Conservation (phyloP, 2,329 filamentous ascomycete species). For the Kalmusia sp. region DNA sequence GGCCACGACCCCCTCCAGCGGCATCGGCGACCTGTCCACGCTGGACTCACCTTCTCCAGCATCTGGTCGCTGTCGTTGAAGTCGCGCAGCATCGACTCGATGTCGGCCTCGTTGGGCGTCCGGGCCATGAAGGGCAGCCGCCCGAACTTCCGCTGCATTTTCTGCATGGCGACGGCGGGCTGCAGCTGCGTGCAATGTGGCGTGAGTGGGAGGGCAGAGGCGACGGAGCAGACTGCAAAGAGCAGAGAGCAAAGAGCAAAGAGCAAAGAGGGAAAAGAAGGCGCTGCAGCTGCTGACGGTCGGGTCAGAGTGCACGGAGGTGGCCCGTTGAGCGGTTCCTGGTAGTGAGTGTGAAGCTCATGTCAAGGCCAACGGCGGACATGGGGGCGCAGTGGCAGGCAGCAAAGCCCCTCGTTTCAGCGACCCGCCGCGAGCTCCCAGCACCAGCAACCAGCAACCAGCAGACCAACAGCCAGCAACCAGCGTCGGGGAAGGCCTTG, state of each 20-base stretch:
- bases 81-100: constrained; percentile 76
- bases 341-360: constrained; percentile 8
- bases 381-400: constrained; percentile 16
- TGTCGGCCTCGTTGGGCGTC: constrained; percentile 77
- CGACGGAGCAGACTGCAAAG: too few species aligned
- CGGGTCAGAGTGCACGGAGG: constrained; percentile 2
- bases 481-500: too few species aligned
- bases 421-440: constrained; percentile 8
- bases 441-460: too few species aligned
- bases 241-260: too few species aligned
- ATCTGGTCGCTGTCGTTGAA: constrained; percentile 82
- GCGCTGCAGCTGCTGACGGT: constrained; percentile 4
- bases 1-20: not conserved
- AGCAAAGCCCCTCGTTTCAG: constrained; percentile 30
- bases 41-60: constrained; percentile 68
- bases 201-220: constrained; percentile 6
- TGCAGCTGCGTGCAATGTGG: constrained; percentile 23
- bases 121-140: constrained; percentile 67
- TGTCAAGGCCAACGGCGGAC: constrained; percentile 4
- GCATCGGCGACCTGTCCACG: constrained; percentile 9
- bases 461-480: too few species aligned
- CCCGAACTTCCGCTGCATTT: constrained; percentile 77
- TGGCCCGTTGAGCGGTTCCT: not conserved
- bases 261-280: not conserved
- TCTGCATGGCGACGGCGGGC: constrained; percentile 63